phyloP scores from a whole-genome alignment of 805 yeast species.

The Tetrapisispora phaffii region DNA sequence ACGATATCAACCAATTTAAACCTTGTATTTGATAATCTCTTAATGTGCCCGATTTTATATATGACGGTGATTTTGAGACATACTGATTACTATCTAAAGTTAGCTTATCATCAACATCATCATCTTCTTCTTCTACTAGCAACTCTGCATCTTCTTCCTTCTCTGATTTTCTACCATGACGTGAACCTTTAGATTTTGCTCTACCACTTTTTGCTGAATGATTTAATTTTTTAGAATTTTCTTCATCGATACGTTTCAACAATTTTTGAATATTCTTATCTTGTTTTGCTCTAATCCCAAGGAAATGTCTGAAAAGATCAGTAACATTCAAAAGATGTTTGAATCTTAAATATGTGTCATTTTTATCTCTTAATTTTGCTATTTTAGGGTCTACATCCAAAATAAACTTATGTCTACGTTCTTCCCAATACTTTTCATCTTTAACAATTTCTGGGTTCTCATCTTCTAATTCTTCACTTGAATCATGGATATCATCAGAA shows the following conservation, averaged over 20 bases:
- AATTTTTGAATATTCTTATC: constrained; percentile 61
- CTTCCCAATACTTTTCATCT: constrained; percentile 12
- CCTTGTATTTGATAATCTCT: constrained; percentile 94
- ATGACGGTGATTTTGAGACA: constrained; percentile 80
- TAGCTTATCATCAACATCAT: constrained; percentile 12
- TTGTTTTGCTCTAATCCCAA: constrained; percentile 68
- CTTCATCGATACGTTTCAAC: constrained; percentile 43
- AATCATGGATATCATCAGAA: background rate
- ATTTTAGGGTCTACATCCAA: constrained; percentile 46
- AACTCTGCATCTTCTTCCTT: constrained; percentile 93
- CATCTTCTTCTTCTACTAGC: constrained; percentile 67
- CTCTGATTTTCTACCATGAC: constrained; percentile 77
- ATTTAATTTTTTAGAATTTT: constrained; percentile 28
- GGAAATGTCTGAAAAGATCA: constrained; percentile 79
- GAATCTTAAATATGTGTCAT: constrained; percentile 70
- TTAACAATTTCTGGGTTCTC: background rate
- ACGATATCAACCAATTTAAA: constrained; percentile 82
- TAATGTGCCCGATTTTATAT: constrained; percentile 56
- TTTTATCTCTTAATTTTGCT: constrained; percentile 45
- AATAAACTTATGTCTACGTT: constrained; percentile 40
- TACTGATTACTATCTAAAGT: constrained; percentile 46
- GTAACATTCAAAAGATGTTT: constrained; percentile 73
- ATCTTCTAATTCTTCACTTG: background rate
- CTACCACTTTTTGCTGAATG: constrained; percentile 20
- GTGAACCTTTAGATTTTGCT: constrained; percentile 15